Evolutionary conservation across 805 yeast genomes (phyloP).

Genomic region (Kluyveromyces nonfermentans): DNA sequence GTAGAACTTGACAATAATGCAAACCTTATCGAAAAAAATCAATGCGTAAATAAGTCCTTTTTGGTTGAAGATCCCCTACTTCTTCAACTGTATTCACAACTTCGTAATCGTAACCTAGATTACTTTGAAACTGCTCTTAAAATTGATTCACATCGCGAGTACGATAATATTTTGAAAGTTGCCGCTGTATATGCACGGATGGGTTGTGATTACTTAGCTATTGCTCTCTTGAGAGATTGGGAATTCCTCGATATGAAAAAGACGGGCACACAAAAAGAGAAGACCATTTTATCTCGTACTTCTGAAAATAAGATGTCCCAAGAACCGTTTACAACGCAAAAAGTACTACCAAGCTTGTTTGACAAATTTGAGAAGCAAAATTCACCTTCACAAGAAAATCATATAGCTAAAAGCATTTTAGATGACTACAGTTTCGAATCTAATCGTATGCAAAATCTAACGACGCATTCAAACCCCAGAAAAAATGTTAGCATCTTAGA

Average conservation of each 20-base stretch:
- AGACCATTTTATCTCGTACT: neutral
- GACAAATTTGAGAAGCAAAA: conserved; percentile 19
- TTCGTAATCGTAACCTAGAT: conserved; percentile 44
- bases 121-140: conserved; percentile 41
- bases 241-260: conserved; percentile 34
- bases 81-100: conserved; percentile 50
- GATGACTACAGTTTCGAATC: neutral
- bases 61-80: conserved; percentile 77
- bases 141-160: conserved; percentile 41
- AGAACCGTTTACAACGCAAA: conserved; percentile 17
- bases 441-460: neutral
- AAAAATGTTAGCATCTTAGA: neutral
- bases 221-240: conserved; percentile 62
- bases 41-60: conserved; percentile 34
- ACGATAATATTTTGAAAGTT: conserved; percentile 50
- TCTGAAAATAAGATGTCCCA: conserved; percentile 4
- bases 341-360: conserved; percentile 22
- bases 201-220: conserved; percentile 82
- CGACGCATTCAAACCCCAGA: neutral
- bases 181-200: conserved; percentile 64
- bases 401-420: neutral
- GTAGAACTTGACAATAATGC: conserved; percentile 28
- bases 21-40: conserved; percentile 22
- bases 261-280: neutral
- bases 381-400: neutral